Evolutionary conservation across 768 basidiomycete species (phyloP), one percentile per base, ranked within the genome.

Genomic region (Dictyophora rubrovolvata): DNA sequence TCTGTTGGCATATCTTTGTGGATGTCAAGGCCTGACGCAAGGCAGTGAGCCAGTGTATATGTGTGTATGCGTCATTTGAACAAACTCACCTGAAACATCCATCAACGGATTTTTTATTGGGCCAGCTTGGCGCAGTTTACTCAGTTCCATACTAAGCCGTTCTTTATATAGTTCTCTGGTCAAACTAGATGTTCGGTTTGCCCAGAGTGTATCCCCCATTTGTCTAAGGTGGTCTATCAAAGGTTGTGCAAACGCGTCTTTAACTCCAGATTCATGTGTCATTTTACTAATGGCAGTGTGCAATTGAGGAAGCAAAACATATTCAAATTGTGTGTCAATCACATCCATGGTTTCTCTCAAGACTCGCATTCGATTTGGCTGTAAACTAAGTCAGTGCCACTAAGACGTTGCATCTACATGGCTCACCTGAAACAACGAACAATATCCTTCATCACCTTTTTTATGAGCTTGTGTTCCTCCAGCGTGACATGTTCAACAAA

Each of bases 381-480:
- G 23, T 6, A 42, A 33, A n/a, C n/a, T n/a, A n/a, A n/a, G n/a
- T n/a, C n/a, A 34, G 28, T 11, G 55, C 47, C 11, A 59, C 49
- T 11, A 34, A 18, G 14, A 36, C 10, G 37, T 47, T 49, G 20
- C 55, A 36, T 34, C 20, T 16, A 52, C 5, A 42, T 36, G 42
- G n/a, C 65, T 52, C 55, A 72, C 72, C 53, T 55, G 3, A 37
- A 74, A 77, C 9, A 77, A 46, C 1, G 34, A 53, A 53, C 71
- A 65, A 63, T 69, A 78, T 0, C 77, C 74, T 1, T 64, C 55
- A 37, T 74, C 64, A 0, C 67, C 63, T 48, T 65, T 64, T 48
- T 75, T 77, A 3, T 65, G 47, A 54, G 69, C 64, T 22, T 70
- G 65, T 0, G 69, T 65, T 0, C 77, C 73, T 1, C 78, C 73